Conservation (phyloP, 108 stramenopile genomes). For the Asterionellopsis glacialis region DNA sequence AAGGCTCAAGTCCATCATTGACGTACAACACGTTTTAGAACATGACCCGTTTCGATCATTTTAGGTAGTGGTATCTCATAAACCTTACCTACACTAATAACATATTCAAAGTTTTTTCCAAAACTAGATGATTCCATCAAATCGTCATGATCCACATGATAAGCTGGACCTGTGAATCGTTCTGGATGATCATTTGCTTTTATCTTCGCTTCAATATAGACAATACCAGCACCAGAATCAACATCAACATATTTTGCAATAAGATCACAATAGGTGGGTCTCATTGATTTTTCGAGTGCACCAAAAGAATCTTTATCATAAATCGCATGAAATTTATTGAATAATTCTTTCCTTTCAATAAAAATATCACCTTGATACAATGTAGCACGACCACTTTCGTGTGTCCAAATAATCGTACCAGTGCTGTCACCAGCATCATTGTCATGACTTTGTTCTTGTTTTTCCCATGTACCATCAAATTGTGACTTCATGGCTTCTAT, state of each 20-base stretch:
- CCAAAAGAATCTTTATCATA: constrained; percentile 64
- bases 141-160: constrained; percentile 35
- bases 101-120: constrained; percentile 35
- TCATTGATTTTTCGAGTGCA: constrained; percentile 29
- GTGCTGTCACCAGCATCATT: background rate
- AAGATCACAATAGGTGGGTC: constrained; percentile 28
- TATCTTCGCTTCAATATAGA: constrained; percentile 50
- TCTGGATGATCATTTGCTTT: constrained; percentile 11
- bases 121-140: constrained; percentile 44
- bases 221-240: constrained; percentile 15
- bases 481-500: constrained; percentile 33
- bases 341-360: constrained; percentile 24
- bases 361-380: constrained; percentile 40
- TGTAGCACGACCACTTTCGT: constrained; percentile 45
- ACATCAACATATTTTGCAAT: constrained; percentile 28
- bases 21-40: constrained; percentile 19
- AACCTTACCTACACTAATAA: constrained; percentile 33
- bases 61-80: constrained; percentile 28
- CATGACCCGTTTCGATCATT: constrained; percentile 44
- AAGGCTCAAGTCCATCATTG: too few species aligned
- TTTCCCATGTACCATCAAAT: constrained; percentile 16
- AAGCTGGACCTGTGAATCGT: constrained; percentile 31
- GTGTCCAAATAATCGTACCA: constrained; percentile 25
- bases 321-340: constrained; percentile 38
- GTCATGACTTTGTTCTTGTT: background rate